These are phyloP conservation scores for Microsporum audouinii DNA, from an alignment of 2,329 filamentous ascomycete species.

Conservation along the genomic window DNA sequence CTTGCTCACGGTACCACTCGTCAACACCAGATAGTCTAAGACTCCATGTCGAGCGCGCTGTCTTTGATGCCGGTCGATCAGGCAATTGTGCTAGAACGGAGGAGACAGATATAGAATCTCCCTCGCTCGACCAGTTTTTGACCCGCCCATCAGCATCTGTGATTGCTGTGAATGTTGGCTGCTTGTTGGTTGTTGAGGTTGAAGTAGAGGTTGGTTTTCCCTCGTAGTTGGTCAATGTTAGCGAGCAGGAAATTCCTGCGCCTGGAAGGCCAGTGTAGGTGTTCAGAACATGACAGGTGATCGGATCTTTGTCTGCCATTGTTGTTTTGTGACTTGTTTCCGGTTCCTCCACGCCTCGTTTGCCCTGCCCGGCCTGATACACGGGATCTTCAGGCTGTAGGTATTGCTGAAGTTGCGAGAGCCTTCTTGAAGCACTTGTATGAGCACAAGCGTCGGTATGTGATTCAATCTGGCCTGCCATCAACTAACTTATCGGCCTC, in stretches of 20 bases:
- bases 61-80: slow-evolving; percentile 16
- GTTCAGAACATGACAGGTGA: slow-evolving; percentile 42
- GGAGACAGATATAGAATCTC: slow-evolving; percentile 12
- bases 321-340: not conserved
- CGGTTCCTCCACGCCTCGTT: not conserved
- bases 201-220: not conserved
- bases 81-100: slow-evolving; percentile 11
- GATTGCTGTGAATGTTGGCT: slow-evolving; percentile 27
- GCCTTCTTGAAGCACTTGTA: not conserved
- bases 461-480: not conserved
- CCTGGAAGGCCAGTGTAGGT: slow-evolving; percentile 36
- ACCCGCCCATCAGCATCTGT: slow-evolving; percentile 39
- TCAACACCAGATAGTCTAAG: slow-evolving; percentile 36
- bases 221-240: slow-evolving; percentile 48
- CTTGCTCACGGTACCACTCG: slow-evolving; percentile 34
- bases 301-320: slow-evolving; percentile 29
- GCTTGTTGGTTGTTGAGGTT: slow-evolving; percentile 11
- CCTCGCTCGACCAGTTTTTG: slow-evolving; percentile 30
- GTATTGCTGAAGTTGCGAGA: not conserved
- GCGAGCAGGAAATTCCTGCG: slow-evolving; percentile 38
- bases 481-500: not conserved
- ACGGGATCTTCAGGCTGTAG: not conserved
- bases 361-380: not conserved
- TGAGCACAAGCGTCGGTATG: not conserved
- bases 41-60: slow-evolving; percentile 34